These are phyloP conservation scores for Warburgia ugandensis DNA, from an alignment of 164 flowering plant genomes.

Conservation along the genomic window DNA sequence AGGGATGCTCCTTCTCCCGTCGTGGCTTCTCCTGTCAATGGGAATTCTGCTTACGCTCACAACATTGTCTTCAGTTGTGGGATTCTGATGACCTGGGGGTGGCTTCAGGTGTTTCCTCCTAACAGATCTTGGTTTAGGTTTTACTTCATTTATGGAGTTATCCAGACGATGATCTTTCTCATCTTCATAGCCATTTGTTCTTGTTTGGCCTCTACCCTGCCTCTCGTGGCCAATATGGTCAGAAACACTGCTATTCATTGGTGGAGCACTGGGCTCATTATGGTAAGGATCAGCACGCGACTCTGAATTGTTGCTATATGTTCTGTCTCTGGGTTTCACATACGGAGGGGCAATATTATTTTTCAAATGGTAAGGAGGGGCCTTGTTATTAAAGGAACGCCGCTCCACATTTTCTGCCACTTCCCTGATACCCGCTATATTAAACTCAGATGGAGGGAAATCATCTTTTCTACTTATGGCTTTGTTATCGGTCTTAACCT, in stretches of 20 bases:
- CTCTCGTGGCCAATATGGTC: not conserved
- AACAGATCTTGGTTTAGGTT: slow-evolving; percentile 40
- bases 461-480: not conserved
- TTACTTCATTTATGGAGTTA: slow-evolving; percentile 11
- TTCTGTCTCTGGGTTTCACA: slow-evolving; percentile 15
- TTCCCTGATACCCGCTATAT: slow-evolving; percentile 11
- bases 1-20: slow-evolving; percentile 17
- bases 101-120: slow-evolving; percentile 28
- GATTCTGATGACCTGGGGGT: not conserved
- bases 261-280: slow-evolving; percentile 1
- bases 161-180: slow-evolving; percentile 3
- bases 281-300: not conserved
- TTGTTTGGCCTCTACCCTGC: not conserved
- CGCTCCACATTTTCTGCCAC: slow-evolving; percentile 19
- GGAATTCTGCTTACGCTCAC: slow-evolving; percentile 21
- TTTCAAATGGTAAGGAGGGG: no score
- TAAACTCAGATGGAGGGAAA: slow-evolving; percentile 5
- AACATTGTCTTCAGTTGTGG: not conserved
- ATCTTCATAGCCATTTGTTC: not conserved
- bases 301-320: not conserved
- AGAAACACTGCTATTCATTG: not conserved
- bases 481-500: not conserved
- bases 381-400: no score
- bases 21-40: slow-evolving; percentile 49
- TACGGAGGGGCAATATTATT: slow-evolving; percentile 43